Conservation (phyloP, 768 basidiomycete genomes). For the Amanita thiersii region DNA sequence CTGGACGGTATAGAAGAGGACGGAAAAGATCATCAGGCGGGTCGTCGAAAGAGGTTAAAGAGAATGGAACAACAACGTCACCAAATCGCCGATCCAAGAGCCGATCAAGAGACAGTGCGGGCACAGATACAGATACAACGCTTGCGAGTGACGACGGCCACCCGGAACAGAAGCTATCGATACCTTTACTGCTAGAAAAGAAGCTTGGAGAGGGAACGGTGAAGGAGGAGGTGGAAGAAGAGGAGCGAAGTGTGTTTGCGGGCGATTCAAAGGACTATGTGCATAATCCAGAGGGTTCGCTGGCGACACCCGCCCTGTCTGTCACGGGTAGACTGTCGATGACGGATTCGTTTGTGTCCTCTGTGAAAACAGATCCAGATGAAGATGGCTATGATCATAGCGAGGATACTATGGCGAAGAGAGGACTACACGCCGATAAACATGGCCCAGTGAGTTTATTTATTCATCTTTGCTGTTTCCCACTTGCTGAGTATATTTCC, state of each 20-base stretch:
- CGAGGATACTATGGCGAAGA: not conserved
- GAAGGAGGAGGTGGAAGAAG: conserved; percentile 13
- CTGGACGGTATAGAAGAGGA: conserved; percentile 35
- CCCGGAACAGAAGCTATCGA: conserved; percentile 17
- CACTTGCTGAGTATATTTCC: not conserved
- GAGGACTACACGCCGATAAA: not conserved
- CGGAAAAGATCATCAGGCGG: conserved; percentile 25
- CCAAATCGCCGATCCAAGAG: conserved; percentile 15
- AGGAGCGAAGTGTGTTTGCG: not conserved
- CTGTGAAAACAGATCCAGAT: conserved; percentile 1
- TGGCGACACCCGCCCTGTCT: conserved; percentile 20
- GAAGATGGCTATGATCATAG: not conserved
- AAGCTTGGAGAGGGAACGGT: conserved; percentile 8
- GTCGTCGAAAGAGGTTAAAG: conserved; percentile 4
- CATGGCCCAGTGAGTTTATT: conserved; percentile 1
- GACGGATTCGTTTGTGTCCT: conserved; percentile 6
- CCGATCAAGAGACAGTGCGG: conserved; percentile 13
- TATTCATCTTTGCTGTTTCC: not conserved
- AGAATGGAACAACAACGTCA: conserved; percentile 18
- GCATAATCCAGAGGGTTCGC: conserved; percentile 11
- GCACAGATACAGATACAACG: conserved; percentile 17
- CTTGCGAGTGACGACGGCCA: conserved; percentile 18
- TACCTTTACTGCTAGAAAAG: conserved; percentile 13
- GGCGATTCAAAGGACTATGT: not conserved
- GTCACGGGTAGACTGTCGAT: conserved; percentile 8